phyloP scores from a whole-genome alignment of 2,329 filamentous ascomycete species.

The Hypoxylon sp. region DNA sequence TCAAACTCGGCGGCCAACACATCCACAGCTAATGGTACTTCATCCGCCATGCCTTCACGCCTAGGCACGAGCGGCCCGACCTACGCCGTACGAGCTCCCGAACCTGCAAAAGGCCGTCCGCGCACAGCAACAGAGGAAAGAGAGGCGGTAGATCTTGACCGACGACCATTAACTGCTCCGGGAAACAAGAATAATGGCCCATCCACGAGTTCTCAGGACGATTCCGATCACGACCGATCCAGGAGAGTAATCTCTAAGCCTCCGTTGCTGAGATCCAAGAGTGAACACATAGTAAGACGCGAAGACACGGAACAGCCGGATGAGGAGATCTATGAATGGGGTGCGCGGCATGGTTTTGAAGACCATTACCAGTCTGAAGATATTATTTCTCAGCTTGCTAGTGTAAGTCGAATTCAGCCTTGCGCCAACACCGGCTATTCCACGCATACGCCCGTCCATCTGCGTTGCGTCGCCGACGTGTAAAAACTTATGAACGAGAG shows the following conservation, averaged over 20 bases:
- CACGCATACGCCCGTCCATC: constrained; percentile 1
- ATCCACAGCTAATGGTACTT: constrained; percentile 31
- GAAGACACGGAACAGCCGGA: constrained; percentile 59
- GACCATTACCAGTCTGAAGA: constrained; percentile 92
- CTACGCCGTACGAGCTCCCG: constrained; percentile 32
- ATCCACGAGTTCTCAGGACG: constrained; percentile 48
- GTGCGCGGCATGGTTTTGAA: constrained; percentile 87
- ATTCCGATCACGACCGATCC: constrained; percentile 55
- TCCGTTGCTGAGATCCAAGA: constrained; percentile 68
- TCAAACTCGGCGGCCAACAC: constrained; percentile 12
- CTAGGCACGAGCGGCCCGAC: constrained; percentile 37
- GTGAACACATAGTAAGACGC: constrained; percentile 63
- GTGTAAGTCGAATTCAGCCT: constrained; percentile 66
- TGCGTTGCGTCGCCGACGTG: not conserved
- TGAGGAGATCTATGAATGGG: constrained; percentile 66
- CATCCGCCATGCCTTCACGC: constrained; percentile 45
- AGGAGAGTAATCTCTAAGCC: constrained; percentile 62
- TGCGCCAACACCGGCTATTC: not conserved
- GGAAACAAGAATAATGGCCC: constrained; percentile 55
- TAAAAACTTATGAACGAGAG: not conserved
- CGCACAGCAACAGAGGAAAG: constrained; percentile 46
- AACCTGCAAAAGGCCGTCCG: constrained; percentile 39
- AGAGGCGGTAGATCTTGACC: constrained; percentile 49
- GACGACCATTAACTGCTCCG: constrained; percentile 62
- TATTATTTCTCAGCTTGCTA: constrained; percentile 85